These are phyloP conservation scores for Hippophae rhamnoides DNA, from an alignment of 306 rosid species.

Conservation along the genomic window DNA sequence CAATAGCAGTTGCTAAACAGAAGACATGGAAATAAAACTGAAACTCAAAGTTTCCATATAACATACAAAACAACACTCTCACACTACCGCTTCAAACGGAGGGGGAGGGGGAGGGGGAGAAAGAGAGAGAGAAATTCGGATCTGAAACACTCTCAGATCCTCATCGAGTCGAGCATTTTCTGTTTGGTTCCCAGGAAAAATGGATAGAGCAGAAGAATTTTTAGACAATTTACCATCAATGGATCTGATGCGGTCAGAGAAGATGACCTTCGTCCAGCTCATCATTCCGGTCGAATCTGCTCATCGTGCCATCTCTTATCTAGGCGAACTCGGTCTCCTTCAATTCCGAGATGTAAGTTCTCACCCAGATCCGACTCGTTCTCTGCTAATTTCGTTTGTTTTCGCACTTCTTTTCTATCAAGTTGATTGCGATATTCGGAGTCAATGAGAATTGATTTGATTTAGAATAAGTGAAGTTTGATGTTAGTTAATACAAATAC, in stretches of 20 bases:
- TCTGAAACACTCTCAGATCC: no score
- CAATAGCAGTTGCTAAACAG: constrained; percentile 34
- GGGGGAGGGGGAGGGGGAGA: no score
- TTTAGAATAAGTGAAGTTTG: background rate
- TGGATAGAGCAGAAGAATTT: constrained; percentile 41
- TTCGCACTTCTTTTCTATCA: constrained; percentile 6
- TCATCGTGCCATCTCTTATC: constrained; percentile 83
- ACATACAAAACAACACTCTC: constrained; percentile 22
- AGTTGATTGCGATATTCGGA: background rate
- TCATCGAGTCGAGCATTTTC: no score
- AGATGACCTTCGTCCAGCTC: constrained; percentile 93
- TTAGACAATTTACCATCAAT: constrained; percentile 63
- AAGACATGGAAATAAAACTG: constrained; percentile 8
- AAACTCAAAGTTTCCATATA: constrained; percentile 15
- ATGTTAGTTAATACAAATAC: no score
- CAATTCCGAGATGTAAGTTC: constrained; percentile 85
- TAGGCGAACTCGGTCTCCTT: constrained; percentile 92
- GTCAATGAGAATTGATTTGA: constrained; percentile 2
- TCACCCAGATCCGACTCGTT: constrained; percentile 23
- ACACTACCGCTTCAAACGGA: no score
- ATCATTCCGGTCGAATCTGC: constrained; percentile 92
- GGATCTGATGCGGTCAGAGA: constrained; percentile 99
- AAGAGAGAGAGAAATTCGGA: no score
- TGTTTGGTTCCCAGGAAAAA: constrained; percentile 42
- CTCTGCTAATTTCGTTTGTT: constrained; percentile 7